Percentiles rank a stretch among this genome's conserved stretches.
Conservation (phyloP, 129 eudicot species). For the Tanacetum coccineum region DNA sequence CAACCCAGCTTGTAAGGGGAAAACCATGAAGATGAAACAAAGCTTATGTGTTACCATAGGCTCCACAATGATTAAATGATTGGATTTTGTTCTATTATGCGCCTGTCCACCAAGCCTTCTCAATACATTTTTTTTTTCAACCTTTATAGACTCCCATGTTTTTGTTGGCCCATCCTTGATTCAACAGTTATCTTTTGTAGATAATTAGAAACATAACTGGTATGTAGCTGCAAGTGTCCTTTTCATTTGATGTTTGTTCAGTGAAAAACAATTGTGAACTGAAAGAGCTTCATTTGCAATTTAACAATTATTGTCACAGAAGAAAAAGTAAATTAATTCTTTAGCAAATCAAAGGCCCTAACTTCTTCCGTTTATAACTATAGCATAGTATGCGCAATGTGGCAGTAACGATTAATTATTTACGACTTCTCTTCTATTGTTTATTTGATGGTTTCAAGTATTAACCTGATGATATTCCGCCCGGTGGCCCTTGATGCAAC, state of each 20-base stretch:
- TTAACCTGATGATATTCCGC: too few species aligned
- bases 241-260: constrained; percentile 5
- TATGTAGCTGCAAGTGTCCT: background rate
- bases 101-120: background rate
- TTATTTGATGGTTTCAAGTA: too few species aligned
- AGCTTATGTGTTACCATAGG: too few species aligned
- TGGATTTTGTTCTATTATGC: too few species aligned
- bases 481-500: too few species aligned
- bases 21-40: too few species aligned
- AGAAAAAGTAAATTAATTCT: background rate
- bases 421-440: too few species aligned
- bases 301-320: background rate
- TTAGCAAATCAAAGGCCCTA: background rate
- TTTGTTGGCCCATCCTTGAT: too few species aligned
- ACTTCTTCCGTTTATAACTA: background rate
- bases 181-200: background rate
- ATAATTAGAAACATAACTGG: background rate
- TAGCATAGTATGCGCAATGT: too few species aligned
- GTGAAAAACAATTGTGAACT: background rate
- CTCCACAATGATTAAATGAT: too few species aligned
- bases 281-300: background rate
- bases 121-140: background rate
- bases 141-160: background rate
- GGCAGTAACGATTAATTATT: too few species aligned
- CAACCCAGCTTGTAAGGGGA: too few species aligned